These are phyloP conservation scores for Phialophora expanda DNA, from an alignment of 2,329 filamentous ascomycete genomes.

Conservation along the genomic window DNA sequence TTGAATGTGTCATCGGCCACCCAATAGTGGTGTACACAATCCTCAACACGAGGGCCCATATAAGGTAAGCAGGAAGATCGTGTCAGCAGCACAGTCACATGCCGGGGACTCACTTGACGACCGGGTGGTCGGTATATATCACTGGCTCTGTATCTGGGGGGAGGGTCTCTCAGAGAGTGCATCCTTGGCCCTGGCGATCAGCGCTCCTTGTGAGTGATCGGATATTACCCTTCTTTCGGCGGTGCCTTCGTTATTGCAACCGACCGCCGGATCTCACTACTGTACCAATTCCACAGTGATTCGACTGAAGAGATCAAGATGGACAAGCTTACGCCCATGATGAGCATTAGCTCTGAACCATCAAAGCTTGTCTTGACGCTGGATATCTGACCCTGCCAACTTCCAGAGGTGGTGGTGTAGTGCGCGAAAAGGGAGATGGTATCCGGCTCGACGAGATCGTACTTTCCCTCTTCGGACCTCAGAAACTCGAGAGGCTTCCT, in stretches of 20 bases:
- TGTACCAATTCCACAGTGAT: background rate
- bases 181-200: background rate
- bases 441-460: background rate
- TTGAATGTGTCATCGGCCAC: background rate
- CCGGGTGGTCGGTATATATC: background rate
- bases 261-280: background rate
- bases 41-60: background rate
- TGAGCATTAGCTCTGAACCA: background rate
- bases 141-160: background rate
- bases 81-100: background rate
- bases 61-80: background rate
- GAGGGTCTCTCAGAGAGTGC: background rate
- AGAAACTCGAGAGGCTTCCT: background rate
- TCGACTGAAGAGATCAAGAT: background rate
- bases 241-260: background rate
- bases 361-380: background rate
- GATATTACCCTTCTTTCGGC: background rate
- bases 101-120: background rate
- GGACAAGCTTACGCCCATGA: background rate
- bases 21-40: background rate
- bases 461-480: background rate
- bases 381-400: background rate
- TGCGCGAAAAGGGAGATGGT: background rate
- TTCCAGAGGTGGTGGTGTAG: no score
- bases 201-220: background rate